Conservation (phyloP, 2,329 filamentous ascomycete genomes). For the Colletotrichum sp. region DNA sequence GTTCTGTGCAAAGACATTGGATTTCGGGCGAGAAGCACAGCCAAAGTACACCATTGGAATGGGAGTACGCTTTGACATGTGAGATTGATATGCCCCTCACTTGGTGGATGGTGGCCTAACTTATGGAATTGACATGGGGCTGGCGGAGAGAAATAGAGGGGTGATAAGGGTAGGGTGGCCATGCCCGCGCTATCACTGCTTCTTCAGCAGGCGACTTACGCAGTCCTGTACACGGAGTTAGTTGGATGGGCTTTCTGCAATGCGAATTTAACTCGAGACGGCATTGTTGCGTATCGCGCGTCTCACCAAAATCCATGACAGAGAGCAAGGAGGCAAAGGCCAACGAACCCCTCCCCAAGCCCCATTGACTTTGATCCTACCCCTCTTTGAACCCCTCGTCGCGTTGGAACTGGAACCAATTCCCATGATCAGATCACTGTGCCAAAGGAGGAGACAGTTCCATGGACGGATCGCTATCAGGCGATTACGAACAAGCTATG, state of each 20-base stretch:
- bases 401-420: neutral
- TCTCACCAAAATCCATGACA: neutral
- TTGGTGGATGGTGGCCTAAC: neutral
- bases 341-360: neutral
- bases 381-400: neutral
- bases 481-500: neutral
- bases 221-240: neutral
- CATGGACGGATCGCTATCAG: neutral
- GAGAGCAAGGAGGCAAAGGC: neutral
- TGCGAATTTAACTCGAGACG: neutral
- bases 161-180: neutral
- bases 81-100: neutral
- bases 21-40: neutral
- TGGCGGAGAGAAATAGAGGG: neutral
- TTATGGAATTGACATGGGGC: neutral
- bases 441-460: neutral
- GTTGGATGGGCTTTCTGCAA: neutral
- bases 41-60: neutral
- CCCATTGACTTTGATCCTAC: neutral
- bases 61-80: neutral
- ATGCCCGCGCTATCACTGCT: neutral
- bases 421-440: neutral
- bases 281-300: slow-evolving; percentile 7
- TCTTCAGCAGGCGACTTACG: too few species aligned
- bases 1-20: neutral